A percentile compares a stretch with the other conserved stretches of the same genome.
Conservation (phyloP, 441 rosid species). For the Populus tomentosa region DNA sequence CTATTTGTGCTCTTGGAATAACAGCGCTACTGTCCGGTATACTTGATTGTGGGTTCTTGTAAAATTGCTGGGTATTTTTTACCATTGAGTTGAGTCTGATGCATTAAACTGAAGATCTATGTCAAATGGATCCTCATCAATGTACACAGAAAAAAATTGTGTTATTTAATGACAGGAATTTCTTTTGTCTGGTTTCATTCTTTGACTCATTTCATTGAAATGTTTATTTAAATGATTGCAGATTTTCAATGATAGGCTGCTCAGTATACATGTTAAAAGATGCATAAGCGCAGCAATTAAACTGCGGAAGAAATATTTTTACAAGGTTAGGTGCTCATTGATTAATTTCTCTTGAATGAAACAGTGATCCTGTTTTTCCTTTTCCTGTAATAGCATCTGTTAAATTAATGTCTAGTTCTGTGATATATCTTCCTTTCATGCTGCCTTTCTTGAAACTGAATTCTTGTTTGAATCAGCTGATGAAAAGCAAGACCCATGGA, state of each 20-base stretch:
- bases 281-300: conserved; percentile 72
- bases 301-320: conserved; percentile 77
- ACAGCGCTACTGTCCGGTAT: too few species aligned
- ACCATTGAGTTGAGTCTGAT: too few species aligned
- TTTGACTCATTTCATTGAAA: neutral
- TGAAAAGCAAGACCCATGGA: conserved; percentile 41
- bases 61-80: neutral
- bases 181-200: neutral
- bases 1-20: neutral
- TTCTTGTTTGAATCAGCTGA: conserved; percentile 48
- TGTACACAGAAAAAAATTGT: neutral
- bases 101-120: neutral
- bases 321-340: conserved; percentile 50
- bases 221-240: conserved; percentile 32
- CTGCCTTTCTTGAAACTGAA: conserved; percentile 13
- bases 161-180: neutral
- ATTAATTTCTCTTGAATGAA: neutral
- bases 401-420: neutral
- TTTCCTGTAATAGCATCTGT: too few species aligned
- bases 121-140: neutral
- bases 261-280: conserved; percentile 65
- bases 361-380: too few species aligned
- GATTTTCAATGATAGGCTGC: conserved; percentile 85
- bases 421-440: conserved; percentile 6
- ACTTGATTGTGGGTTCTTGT: neutral